Evolutionary conservation across 352 stramenopile species (phyloP).

Genomic region (Phytophthora kernoviae): DNA sequence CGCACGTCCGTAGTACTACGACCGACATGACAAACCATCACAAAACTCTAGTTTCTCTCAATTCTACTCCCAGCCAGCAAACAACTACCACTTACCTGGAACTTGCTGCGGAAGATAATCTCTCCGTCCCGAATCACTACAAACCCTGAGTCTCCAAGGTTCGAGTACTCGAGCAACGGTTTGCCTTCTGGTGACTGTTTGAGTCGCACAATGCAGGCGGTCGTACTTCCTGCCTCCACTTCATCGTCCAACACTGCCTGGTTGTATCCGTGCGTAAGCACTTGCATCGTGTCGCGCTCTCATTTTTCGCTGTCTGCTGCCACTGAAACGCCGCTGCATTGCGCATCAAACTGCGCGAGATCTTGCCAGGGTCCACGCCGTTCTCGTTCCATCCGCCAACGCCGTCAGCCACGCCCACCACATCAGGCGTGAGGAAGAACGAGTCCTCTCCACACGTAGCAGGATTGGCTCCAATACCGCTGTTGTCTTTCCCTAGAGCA

Average conservation of each 20-base stretch:
- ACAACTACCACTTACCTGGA: constrained; percentile 38
- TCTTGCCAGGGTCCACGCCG: constrained; percentile 75
- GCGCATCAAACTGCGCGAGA: constrained; percentile 78
- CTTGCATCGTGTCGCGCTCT: constrained; percentile 52
- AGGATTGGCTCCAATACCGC: constrained; percentile 52
- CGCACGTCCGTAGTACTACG: constrained; percentile 70
- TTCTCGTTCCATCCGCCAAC: constrained; percentile 87
- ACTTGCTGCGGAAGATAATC: constrained; percentile 78
- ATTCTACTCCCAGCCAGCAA: not conserved
- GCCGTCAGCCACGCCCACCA: constrained; percentile 75
- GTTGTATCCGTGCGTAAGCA: constrained; percentile 64
- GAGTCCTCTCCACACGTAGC: constrained; percentile 74
- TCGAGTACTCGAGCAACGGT: constrained; percentile 76
- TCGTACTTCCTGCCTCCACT: constrained; percentile 81
- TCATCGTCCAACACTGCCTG: constrained; percentile 62
- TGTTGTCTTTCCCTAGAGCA: constrained; percentile 48
- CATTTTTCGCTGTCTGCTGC: constrained; percentile 33
- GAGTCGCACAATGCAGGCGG: constrained; percentile 73
- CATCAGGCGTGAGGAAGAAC: constrained; percentile 67
- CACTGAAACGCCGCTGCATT: constrained; percentile 59
- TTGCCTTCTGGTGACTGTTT: constrained; percentile 49
- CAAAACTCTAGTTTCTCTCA: not conserved
- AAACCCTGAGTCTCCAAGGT: constrained; percentile 82
- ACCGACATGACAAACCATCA: constrained; percentile 2
- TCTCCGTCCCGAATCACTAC: constrained; percentile 65